phyloP scores from a whole-genome alignment of 495 filamentous ascomycete genomes.

The Xylaria telfairii region DNA sequence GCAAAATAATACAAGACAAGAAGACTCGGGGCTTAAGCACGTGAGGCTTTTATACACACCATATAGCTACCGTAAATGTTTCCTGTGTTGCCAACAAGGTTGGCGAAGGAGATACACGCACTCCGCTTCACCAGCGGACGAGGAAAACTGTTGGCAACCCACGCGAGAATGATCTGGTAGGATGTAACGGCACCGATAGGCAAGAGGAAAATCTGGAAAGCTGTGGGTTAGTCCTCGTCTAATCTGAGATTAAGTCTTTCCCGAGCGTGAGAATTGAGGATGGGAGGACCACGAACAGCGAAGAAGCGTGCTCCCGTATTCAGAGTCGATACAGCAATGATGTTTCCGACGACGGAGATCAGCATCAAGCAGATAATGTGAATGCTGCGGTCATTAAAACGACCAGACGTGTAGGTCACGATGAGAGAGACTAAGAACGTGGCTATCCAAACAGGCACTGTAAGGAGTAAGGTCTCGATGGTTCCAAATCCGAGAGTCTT shows the following conservation, averaged over 20 bases:
- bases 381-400: constrained; percentile 50
- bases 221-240: not conserved
- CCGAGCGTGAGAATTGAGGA: not conserved
- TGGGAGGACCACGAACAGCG: constrained; percentile 30
- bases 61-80: constrained; percentile 65
- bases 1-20: not conserved
- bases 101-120: constrained; percentile 59
- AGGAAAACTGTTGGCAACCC: constrained; percentile 60
- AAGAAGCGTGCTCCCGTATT: constrained; percentile 57
- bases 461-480: constrained; percentile 59
- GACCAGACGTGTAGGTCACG: constrained; percentile 47
- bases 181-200: constrained; percentile 56
- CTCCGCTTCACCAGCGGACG: constrained; percentile 61
- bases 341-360: constrained; percentile 57
- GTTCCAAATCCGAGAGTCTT: constrained; percentile 57
- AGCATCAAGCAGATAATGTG: constrained; percentile 52
- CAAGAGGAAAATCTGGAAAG: constrained; percentile 49
- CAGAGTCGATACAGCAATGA: constrained; percentile 53
- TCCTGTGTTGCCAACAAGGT: constrained; percentile 59
- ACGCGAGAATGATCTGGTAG: constrained; percentile 57
- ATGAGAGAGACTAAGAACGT: constrained; percentile 44
- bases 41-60: not conserved
- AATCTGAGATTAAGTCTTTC: not conserved
- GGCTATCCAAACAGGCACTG: constrained; percentile 55
- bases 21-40: not conserved